Base-by-base conservation (phyloP, 2,329 filamentous ascomycete species). In the Penicillium griseofulvum region DNA sequence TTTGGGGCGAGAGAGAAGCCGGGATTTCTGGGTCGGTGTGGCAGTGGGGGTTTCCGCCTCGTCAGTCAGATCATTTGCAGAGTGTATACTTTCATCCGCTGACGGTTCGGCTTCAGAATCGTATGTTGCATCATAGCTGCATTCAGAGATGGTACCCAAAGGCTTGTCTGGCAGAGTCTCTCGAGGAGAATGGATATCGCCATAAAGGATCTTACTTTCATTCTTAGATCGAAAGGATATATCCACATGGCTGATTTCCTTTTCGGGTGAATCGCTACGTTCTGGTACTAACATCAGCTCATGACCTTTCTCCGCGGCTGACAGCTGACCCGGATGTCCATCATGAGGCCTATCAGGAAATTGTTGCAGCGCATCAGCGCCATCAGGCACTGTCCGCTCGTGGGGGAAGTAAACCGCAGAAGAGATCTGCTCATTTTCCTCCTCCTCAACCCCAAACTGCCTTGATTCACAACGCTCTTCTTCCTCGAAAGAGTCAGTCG, bases 361-460 rank as follows among this genome's bases (percentile, higher is more conserved):
- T 29, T 62, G 45, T 36, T 65, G 55, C 17, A 69, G 55, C 16
- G 52, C 57, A 48, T 69, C 65, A 46, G 66, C 63, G 29, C 65
- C 68, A 51, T 71, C 70, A 9, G 68, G 61, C 5, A 70, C 63
- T 12, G 68, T 61, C 22, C 81, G 80, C 60, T 84, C 80, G 71
- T 87, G 84, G 24, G 84, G 84, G 60, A 83, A 86, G 67, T 87
- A 87, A 33, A 85, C 75, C 12, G 84, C 84, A 28, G 83, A 86
- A 0, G 83, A 84, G 37, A 87, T 87, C 57, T 85, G 83, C 66
- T 87, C 84, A 52, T 78, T 77, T 55, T 85, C 83, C 5, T 83
- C 84, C 33, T 84, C 82, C n/a, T 83, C 80, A 45, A 82, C 80
- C 33, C 81, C 81, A 26, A 75, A 73, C 22, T 66, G 68, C 10